Base-by-base conservation (phyloP, 2,329 filamentous ascomycete genomes). In the Iodosphaeria phyllophila region DNA sequence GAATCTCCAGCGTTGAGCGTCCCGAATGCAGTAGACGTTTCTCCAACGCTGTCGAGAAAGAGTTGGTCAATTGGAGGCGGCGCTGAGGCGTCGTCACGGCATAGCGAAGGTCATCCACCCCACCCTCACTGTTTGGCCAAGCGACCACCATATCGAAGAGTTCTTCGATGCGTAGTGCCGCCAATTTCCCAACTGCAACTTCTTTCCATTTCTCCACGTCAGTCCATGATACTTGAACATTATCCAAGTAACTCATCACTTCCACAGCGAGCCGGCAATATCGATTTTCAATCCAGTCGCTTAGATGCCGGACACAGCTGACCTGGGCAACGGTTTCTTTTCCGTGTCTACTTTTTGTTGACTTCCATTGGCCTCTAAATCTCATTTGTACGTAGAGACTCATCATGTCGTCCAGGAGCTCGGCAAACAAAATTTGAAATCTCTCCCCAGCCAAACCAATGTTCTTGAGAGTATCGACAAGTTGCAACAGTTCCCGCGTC, bases 81-180 rank as follows among this genome's bases (percentile, higher is more conserved):
- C 71, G 64, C 28, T 70, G 64, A 3, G 74, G 61, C 2, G 73
- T 72, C 8, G 68, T 75, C 16, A 80, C 64, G 22, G 74, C 70
- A 27, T 72, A 64, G 31, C 74, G 63, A 32, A 86, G 63, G 40
- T 89, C 80, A 16, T 79, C 64, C 3, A 89, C 59, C 1, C 74
- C 80, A 3, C 73, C 72, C 27, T 63, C 58, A 35, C 74, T 80
- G 18, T 60, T 49, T 4, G 78, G 75, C 78, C 78, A 89, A 28
- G 64, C 58, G 29, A 77, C 60, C 22, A 83, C 71, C 40, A 86
- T 83, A 39, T 84, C 75, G 38, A 83, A 86, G 7, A 89, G 54
- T 39, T 82, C 71, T 6, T 63, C 57, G 22, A 75, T 77, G 21
- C 79, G 64, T 23, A 77, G 54, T 11, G 65, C 60, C 3, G 76